A percentile compares a stretch with the other conserved stretches of the same genome.
Conservation (phyloP, 225 moss, liverwort and hornwort species). For the Bryum argenteum region DNA sequence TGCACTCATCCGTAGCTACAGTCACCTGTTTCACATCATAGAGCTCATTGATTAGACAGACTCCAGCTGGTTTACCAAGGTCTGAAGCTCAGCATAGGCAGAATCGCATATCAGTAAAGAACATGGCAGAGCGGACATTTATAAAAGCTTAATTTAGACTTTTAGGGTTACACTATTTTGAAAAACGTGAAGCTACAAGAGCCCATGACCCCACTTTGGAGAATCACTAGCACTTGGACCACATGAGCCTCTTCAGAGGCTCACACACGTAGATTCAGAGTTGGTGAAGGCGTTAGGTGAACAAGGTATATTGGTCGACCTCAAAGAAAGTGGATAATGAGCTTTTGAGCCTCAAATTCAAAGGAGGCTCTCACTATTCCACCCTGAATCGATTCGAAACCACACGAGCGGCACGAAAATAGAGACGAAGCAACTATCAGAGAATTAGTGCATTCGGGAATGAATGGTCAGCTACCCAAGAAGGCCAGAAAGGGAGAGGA, state of each 20-base stretch:
- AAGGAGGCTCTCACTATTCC: too few species aligned
- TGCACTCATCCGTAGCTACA: neutral
- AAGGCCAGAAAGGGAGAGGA: neutral
- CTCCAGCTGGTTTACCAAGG: slow-evolving; percentile 3
- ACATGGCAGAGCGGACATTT: too few species aligned
- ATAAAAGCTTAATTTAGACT: too few species aligned
- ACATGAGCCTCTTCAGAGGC: neutral
- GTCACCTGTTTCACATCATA: slow-evolving; percentile 14
- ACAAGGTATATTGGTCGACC: slow-evolving; percentile 3
- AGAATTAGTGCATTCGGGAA: too few species aligned
- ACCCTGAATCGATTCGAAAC: too few species aligned
- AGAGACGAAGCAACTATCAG: too few species aligned
- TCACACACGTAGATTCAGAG: neutral
- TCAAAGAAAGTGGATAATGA: neutral
- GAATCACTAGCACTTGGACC: neutral
- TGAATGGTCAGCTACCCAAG: too few species aligned
- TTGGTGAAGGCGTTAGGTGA: neutral
- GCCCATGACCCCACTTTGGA: neutral
- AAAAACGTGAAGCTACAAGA: neutral
- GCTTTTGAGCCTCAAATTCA: slow-evolving; percentile 6
- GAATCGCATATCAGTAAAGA: neutral
- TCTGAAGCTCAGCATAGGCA: too few species aligned
- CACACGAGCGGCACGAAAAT: too few species aligned
- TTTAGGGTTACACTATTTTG: neutral
- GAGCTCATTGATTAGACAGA: neutral